Evolutionary conservation across 2,329 filamentous ascomycete species (phyloP).

Genomic region (Chalaropsis thielavioides): DNA sequence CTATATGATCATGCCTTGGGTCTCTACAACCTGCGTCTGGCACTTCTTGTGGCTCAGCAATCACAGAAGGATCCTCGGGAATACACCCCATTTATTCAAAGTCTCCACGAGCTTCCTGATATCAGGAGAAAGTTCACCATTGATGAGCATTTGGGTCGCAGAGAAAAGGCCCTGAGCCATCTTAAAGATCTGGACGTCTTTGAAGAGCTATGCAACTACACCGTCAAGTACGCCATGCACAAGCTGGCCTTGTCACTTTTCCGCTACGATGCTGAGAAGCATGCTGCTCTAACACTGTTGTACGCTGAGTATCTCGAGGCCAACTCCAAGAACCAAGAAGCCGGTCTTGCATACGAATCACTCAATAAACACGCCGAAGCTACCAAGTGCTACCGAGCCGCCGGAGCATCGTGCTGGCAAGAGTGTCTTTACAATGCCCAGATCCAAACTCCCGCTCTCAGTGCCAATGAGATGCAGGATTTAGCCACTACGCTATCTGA

Average conservation of each 20-base stretch:
- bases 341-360: constrained; percentile 81
- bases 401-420: constrained; percentile 66
- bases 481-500: constrained; percentile 66
- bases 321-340: constrained; percentile 66
- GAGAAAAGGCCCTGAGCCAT: constrained; percentile 61
- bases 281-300: constrained; percentile 54
- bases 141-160: constrained; percentile 70
- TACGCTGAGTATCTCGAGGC: constrained; percentile 68
- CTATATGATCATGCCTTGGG: constrained; percentile 84
- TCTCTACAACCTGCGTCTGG: constrained; percentile 80
- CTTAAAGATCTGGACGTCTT: constrained; percentile 61
- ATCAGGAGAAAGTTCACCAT: constrained; percentile 67
- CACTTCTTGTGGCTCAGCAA: constrained; percentile 83
- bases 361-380: constrained; percentile 60
- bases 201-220: constrained; percentile 56
- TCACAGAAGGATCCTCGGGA: constrained; percentile 91
- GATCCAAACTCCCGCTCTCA: constrained; percentile 46
- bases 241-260: constrained; percentile 63
- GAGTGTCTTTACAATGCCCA: constrained; percentile 73
- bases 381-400: constrained; percentile 68
- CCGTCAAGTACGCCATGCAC: constrained; percentile 67
- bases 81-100: constrained; percentile 87
- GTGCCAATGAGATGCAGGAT: constrained; percentile 43
- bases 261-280: constrained; percentile 59
- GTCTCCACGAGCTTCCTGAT: constrained; percentile 58